Evolutionary conservation across 2,329 filamentous ascomycete genomes (phyloP).

Genomic region (Apiospora pterosperma): DNA sequence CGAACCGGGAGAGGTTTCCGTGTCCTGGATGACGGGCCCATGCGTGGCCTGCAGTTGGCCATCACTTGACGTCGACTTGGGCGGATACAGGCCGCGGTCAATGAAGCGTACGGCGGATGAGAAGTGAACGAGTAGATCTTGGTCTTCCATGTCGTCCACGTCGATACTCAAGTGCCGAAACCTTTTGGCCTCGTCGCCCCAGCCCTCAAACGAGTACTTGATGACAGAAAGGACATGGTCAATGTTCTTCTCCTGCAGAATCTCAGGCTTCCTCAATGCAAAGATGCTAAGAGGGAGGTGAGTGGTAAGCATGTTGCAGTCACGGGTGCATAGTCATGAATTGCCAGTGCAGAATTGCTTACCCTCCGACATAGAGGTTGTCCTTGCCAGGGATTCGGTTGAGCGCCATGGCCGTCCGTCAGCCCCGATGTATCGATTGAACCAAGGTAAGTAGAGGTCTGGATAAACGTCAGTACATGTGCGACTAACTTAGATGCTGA

Average conservation of each 20-base stretch:
- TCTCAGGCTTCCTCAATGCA: conserved; percentile 47
- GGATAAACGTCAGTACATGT: not conserved
- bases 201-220: conserved; percentile 40
- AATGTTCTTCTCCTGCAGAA: conserved; percentile 70
- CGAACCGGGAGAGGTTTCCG: conserved; percentile 27
- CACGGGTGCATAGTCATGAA: not conserved
- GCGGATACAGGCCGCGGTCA: conserved; percentile 59
- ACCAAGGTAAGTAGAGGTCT: not conserved
- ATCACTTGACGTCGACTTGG: conserved; percentile 35
- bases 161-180: conserved; percentile 77
- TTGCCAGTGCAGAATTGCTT: conserved; percentile 26
- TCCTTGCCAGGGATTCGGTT: conserved; percentile 66
- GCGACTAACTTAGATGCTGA: not conserved
- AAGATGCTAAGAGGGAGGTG: conserved; percentile 10
- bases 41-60: no score
- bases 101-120: conserved; percentile 80
- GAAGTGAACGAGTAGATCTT: conserved; percentile 80
- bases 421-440: no score
- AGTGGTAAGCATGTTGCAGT: conserved; percentile 1
- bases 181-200: conserved; percentile 45
- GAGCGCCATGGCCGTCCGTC: conserved; percentile 52
- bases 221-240: conserved; percentile 87
- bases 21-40: conserved; percentile 37
- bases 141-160: conserved; percentile 86
- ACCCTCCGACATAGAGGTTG: conserved; percentile 79